A percentile compares a stretch with the other conserved stretches of the same genome.
These are phyloP conservation scores for Termitomyces sp. DNA, from an alignment of 768 basidiomycete genomes.

Conservation along the genomic window DNA sequence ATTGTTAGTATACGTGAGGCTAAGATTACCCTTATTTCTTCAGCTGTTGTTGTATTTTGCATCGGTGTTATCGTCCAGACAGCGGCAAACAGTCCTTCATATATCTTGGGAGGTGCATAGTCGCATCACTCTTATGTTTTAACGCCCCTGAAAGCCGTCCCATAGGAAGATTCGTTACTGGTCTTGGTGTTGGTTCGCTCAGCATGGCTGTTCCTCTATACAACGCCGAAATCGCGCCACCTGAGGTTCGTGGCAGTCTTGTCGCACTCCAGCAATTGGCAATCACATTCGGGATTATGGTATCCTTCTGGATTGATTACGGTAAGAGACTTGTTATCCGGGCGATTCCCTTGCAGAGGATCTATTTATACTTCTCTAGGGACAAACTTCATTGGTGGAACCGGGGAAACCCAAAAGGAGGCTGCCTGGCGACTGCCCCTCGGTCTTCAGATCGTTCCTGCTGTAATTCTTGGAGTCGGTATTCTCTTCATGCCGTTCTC, in stretches of 20 bases:
- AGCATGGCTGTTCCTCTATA: constrained; percentile 84
- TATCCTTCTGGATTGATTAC: constrained; percentile 54
- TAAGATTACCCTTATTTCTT: constrained; percentile 13
- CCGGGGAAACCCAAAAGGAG: constrained; percentile 49
- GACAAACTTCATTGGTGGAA: constrained; percentile 72
- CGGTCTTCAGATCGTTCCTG: constrained; percentile 72
- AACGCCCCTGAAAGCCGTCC: constrained; percentile 12
- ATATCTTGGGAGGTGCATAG: constrained; percentile 59
- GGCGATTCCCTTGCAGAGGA: constrained; percentile 17
- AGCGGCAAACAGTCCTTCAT: constrained; percentile 48
- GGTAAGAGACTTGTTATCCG: constrained; percentile 22
- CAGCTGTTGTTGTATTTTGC: constrained; percentile 59
- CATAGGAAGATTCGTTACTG: constrained; percentile 69
- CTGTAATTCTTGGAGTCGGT: constrained; percentile 64
- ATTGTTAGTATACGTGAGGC: not conserved
- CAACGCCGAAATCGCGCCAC: constrained; percentile 70
- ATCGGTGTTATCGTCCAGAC: constrained; percentile 76
- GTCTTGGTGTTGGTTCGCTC: constrained; percentile 77
- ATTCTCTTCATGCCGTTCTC: constrained; percentile 80
- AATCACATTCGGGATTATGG: constrained; percentile 78
- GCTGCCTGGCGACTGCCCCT: constrained; percentile 78
- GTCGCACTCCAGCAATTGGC: constrained; percentile 82
- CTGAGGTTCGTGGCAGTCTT: constrained; percentile 77
- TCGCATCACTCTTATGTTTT: not conserved
- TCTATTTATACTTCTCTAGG: constrained; percentile 49